A percentile compares a stretch with the other conserved stretches of the same genome.
These are phyloP conservation scores for Saccharomycopsis amapae DNA, from an alignment of 805 yeast species.

Conservation along the genomic window DNA sequence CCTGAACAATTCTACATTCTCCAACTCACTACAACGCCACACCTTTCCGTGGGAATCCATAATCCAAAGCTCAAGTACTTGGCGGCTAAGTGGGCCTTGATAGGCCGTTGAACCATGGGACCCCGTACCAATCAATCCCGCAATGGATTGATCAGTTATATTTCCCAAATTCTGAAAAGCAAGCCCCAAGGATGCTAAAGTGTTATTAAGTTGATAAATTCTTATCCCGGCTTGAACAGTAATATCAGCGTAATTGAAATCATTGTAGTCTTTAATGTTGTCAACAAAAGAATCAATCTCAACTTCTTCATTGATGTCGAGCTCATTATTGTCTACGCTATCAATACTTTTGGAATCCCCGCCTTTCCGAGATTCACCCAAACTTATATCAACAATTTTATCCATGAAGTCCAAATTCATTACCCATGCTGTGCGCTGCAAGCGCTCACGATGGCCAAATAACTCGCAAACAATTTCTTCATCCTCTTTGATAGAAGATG, in stretches of 20 bases:
- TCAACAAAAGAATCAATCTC: no score
- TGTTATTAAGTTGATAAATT: constrained; percentile 63
- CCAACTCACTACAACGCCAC: constrained; percentile 56
- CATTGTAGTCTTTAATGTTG: constrained; percentile 38
- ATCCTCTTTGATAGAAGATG: no score
- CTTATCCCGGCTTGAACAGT: constrained; percentile 94
- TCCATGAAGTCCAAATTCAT: constrained; percentile 75
- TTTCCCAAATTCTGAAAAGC: constrained; percentile 92
- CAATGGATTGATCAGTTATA: constrained; percentile 86
- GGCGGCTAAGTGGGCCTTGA: constrained; percentile 87
- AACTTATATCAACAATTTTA: no score
- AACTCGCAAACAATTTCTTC: no score
- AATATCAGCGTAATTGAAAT: constrained; percentile 75
- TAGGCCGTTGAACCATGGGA: constrained; percentile 94
- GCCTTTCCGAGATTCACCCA: no score
- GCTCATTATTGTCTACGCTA: no score
- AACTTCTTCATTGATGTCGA: no score
- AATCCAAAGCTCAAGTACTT: constrained; percentile 69
- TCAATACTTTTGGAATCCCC: no score
- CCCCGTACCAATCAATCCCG: constrained; percentile 95
- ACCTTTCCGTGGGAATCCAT: constrained; percentile 72
- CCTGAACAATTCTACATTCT: constrained; percentile 58
- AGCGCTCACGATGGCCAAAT: no score
- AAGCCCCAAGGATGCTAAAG: constrained; percentile 53
- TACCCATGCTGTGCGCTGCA: no score